phyloP scores from a whole-genome alignment of 768 basidiomycete species.

The Nidularia sp. region DNA sequence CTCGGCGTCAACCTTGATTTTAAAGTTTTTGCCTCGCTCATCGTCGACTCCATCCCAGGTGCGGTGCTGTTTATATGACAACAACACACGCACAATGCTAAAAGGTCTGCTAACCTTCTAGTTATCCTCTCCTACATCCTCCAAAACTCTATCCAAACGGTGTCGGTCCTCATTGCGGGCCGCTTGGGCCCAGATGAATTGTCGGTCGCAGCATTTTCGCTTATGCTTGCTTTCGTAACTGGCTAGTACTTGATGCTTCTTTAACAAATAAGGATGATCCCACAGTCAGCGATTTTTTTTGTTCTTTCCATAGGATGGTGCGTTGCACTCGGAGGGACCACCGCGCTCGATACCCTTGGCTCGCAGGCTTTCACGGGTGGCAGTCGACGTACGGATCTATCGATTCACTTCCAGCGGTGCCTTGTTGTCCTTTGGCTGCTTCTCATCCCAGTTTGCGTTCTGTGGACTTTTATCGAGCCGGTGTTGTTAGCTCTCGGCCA shows the following conservation, averaged over 20 bases:
- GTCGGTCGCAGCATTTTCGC: constrained; percentile 66
- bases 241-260: constrained; percentile 46
- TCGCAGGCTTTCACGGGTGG: constrained; percentile 76
- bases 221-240: constrained; percentile 79
- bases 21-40: constrained; percentile 40
- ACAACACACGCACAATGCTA: not conserved
- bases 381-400: constrained; percentile 54
- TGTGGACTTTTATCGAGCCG: constrained; percentile 66
- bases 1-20: constrained; percentile 13
- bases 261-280: constrained; percentile 38
- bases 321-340: constrained; percentile 74
- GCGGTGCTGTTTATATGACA: constrained; percentile 7
- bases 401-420: constrained; percentile 70
- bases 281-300: constrained; percentile 26
- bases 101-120: constrained; percentile 14
- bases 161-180: constrained; percentile 59
- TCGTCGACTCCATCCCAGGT: constrained; percentile 60
- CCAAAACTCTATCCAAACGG: constrained; percentile 72
- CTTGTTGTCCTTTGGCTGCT: constrained; percentile 60
- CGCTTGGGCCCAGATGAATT: constrained; percentile 67
- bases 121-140: constrained; percentile 68
- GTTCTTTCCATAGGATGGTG: constrained; percentile 56
- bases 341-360: constrained; percentile 73
- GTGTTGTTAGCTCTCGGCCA: constrained; percentile 64
- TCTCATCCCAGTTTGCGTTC: constrained; percentile 54